These are phyloP conservation scores for Hyphopichia fennica DNA, from an alignment of 1,139 yeast species.

Conservation along the genomic window DNA sequence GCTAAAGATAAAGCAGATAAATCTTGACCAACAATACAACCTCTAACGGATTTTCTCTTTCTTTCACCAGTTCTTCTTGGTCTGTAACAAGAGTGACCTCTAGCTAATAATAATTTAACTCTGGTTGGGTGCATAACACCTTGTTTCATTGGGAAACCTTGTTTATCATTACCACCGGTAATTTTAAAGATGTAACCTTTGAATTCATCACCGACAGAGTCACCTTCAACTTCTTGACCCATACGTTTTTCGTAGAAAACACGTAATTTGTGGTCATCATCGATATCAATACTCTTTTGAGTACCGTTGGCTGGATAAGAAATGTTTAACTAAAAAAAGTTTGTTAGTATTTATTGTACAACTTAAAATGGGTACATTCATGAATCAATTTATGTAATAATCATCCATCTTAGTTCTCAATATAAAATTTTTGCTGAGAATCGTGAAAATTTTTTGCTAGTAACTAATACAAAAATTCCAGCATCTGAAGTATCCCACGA, in stretches of 20 bases:
- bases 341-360: conserved; percentile 10
- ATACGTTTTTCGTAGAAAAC: conserved; percentile 99
- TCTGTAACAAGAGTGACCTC: conserved; percentile 99
- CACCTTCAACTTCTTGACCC: conserved; percentile 99
- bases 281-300: conserved; percentile 95
- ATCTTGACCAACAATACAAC: conserved; percentile 98
- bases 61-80: conserved; percentile 99
- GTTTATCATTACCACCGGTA: conserved; percentile 99
- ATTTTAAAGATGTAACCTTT: conserved; percentile 98
- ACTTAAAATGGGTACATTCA: neutral
- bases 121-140: conserved; percentile 99
- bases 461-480: too few relatives aligned
- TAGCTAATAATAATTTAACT: conserved; percentile 91
- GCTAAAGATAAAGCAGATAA: conserved; percentile 92
- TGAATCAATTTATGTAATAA: neutral
- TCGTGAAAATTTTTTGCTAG: too few relatives aligned
- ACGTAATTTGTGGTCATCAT: conserved; percentile 98
- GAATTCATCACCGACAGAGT: conserved; percentile 97
- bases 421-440: too few relatives aligned
- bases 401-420: too few relatives aligned
- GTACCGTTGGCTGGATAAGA: conserved; percentile 99
- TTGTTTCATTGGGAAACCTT: conserved; percentile 99
- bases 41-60: conserved; percentile 99
- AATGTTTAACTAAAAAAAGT: conserved; percentile 76
- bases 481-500: too few relatives aligned